Percentiles rank a stretch among this genome's conserved stretches.
phyloP scores from a whole-genome alignment of 2,329 filamentous ascomycete species.

The Sphaerulina musiva region DNA sequence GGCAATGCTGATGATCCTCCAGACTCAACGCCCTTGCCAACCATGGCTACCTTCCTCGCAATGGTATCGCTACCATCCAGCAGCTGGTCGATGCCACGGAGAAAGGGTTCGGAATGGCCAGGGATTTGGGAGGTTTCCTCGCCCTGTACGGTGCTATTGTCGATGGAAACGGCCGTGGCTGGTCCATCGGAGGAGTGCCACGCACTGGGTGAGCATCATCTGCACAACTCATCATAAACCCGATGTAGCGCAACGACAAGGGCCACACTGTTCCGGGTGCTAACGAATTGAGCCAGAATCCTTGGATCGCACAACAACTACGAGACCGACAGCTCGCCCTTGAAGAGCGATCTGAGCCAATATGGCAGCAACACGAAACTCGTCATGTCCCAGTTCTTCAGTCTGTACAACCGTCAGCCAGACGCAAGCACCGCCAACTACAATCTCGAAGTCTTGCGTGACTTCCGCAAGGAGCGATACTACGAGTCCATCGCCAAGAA shows the following conservation, averaged over 20 bases:
- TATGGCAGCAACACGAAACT: constrained; percentile 19
- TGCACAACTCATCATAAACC: no score
- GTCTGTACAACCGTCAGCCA: constrained; percentile 25
- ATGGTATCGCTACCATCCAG: constrained; percentile 30
- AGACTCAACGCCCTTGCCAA: background rate
- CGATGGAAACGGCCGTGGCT: constrained; percentile 19
- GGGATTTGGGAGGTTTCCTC: constrained; percentile 20
- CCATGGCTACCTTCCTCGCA: background rate
- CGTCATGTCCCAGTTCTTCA: constrained; percentile 20
- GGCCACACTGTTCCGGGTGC: no score
- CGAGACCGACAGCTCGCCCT: constrained; percentile 32
- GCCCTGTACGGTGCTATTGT: constrained; percentile 18
- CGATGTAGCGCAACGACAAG: no score
- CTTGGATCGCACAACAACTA: constrained; percentile 34
- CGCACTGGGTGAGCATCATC: constrained; percentile 6
- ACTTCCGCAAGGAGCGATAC: constrained; percentile 25
- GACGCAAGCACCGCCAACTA: constrained; percentile 25
- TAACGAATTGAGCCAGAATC: background rate
- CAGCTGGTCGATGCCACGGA: constrained; percentile 31
- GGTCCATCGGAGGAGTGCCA: constrained; percentile 20
- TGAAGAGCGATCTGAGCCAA: constrained; percentile 31
- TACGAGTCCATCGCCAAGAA: constrained; percentile 30
- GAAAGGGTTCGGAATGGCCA: constrained; percentile 31
- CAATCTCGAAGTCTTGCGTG: constrained; percentile 27
- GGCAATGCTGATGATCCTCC: background rate